These are phyloP conservation scores for Boletus pseudopeckii DNA, from an alignment of 768 basidiomycete species.

Conservation along the genomic window DNA sequence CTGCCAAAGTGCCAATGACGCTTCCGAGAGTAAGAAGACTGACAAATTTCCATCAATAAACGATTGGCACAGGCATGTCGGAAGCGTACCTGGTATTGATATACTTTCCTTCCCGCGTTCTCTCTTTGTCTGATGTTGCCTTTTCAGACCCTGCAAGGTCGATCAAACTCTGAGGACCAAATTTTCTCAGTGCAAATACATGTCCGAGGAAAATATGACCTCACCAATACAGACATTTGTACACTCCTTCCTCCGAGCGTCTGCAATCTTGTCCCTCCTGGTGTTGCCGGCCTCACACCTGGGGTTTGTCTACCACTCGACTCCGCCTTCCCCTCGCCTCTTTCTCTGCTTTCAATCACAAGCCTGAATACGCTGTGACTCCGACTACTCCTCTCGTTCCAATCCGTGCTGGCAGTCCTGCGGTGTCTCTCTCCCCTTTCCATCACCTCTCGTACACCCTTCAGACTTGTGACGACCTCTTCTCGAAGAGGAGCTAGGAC, in stretches of 20 bases:
- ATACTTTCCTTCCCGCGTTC: constrained; percentile 94
- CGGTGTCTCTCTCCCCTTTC: constrained; percentile 83
- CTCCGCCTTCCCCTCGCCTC: constrained; percentile 46
- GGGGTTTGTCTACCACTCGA: constrained; percentile 52
- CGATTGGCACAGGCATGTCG: too few species aligned
- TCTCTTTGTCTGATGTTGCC: constrained; percentile 91
- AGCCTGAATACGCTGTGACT: constrained; percentile 94
- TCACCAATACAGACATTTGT: constrained; percentile 69
- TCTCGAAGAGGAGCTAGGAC: constrained; percentile 77
- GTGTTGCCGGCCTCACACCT: constrained; percentile 45
- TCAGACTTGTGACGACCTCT: constrained; percentile 90
- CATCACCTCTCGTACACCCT: constrained; percentile 81
- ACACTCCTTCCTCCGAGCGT: constrained; percentile 78
- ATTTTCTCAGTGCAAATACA: neutral
- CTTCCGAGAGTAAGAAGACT: constrained; percentile 90
- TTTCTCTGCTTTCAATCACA: constrained; percentile 84
- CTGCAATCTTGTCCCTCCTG: constrained; percentile 65
- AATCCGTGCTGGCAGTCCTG: constrained; percentile 94
- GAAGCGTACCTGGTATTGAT: constrained; percentile 78
- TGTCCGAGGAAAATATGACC: constrained; percentile 4
- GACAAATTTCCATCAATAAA: neutral
- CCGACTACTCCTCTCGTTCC: constrained; percentile 94
- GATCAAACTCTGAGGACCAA: constrained; percentile 66
- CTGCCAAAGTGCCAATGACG: constrained; percentile 88
- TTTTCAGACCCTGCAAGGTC: constrained; percentile 97